Conservation (phyloP, 495 filamentous ascomycete genomes). For the Neurospora tetrasperma region DNA sequence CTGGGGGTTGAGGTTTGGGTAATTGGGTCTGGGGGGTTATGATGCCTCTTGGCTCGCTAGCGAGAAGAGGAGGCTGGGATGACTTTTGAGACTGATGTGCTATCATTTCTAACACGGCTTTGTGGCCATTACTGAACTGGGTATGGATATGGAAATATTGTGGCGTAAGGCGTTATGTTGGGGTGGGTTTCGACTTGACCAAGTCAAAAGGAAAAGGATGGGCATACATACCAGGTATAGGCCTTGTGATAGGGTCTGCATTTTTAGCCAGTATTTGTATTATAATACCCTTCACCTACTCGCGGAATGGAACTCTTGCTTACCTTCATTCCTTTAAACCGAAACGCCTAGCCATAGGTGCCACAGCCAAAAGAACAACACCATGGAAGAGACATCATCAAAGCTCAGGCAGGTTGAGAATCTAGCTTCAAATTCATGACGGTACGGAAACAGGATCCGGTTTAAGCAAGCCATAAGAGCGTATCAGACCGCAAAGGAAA, state of each 20-base stretch:
- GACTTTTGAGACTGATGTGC: background rate
- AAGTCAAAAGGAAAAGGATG: background rate
- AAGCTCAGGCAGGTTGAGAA: background rate
- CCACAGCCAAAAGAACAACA: background rate
- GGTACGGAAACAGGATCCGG: background rate
- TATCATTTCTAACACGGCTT: background rate
- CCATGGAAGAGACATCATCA: background rate
- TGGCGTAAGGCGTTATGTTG: background rate
- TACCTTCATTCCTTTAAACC: background rate
- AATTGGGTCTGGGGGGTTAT: conserved; percentile 33
- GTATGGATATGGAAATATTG: background rate
- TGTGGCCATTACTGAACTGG: background rate
- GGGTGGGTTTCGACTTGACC: background rate
- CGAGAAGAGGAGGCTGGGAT: background rate
- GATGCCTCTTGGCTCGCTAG: background rate
- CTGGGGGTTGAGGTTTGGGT: conserved; percentile 90
- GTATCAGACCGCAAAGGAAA: background rate
- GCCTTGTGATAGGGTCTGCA: background rate
- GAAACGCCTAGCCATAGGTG: background rate
- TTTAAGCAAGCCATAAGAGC: background rate
- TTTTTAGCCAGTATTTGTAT: background rate
- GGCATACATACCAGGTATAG: background rate
- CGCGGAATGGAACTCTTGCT: background rate
- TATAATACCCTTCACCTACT: background rate
- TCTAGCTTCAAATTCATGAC: background rate